Conservation (phyloP, 2,329 filamentous ascomycete species). For the Teratosphaeria pseudoeucalypti region DNA sequence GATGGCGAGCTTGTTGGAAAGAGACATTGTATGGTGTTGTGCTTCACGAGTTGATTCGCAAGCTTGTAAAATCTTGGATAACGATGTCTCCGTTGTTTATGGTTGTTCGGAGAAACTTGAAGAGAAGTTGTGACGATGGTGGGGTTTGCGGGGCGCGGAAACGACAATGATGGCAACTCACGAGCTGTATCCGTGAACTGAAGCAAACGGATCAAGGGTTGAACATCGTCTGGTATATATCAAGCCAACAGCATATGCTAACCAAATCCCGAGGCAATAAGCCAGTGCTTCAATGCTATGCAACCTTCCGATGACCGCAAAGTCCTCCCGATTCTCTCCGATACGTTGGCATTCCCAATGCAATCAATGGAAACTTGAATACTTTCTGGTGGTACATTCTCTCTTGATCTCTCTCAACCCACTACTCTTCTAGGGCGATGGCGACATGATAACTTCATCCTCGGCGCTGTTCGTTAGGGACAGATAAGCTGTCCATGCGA, state of each 20-base stretch:
- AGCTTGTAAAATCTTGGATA: not conserved
- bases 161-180: not conserved
- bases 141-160: not conserved
- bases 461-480: conserved; percentile 83
- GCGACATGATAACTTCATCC: conserved; percentile 33
- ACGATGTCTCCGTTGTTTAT: not conserved
- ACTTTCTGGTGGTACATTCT: not conserved
- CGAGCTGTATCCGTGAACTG: not conserved
- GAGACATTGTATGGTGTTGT: conserved; percentile 61
- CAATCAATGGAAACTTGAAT: not conserved
- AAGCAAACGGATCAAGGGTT: not conserved
- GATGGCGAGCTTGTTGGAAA: conserved; percentile 96
- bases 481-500: conserved; percentile 94
- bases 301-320: not conserved
- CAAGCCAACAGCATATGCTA: not conserved
- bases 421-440: not conserved
- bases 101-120: not conserved
- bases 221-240: not conserved
- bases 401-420: not conserved
- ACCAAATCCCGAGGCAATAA: not conserved
- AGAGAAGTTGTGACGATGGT: not conserved
- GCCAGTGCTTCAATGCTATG: not conserved
- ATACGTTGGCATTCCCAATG: not conserved
- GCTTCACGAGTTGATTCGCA: not conserved
- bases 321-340: not conserved